These are phyloP conservation scores for Candida albicans DNA, from an alignment of 1,139 yeast species.

Conservation along the genomic window DNA sequence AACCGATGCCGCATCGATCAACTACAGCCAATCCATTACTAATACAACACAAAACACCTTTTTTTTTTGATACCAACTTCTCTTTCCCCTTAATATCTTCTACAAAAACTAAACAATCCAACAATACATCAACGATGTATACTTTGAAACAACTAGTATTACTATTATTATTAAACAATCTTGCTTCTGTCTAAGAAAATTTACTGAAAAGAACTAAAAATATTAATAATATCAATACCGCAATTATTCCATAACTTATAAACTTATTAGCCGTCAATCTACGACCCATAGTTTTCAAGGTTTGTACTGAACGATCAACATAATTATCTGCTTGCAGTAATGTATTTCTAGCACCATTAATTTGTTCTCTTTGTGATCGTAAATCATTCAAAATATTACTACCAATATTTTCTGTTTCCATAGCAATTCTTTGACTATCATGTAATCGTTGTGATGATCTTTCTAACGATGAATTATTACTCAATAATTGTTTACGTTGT, in stretches of 20 bases:
- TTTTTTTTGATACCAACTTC: not conserved
- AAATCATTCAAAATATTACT: slow-evolving; percentile 87
- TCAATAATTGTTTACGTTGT: slow-evolving; percentile 80
- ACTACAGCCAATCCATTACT: not conserved
- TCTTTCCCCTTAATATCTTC: not conserved
- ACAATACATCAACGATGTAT: not conserved
- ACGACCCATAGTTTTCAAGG: slow-evolving; percentile 89
- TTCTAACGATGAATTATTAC: slow-evolving; percentile 79
- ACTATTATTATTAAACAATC: too few species aligned
- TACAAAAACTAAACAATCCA: not conserved
- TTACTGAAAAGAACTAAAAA: slow-evolving; percentile 84
- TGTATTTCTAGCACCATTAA: slow-evolving; percentile 78
- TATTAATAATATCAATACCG: slow-evolving; percentile 78
- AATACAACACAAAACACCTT: not conserved
- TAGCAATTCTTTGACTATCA: slow-evolving; percentile 87
- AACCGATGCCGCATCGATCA: too few species aligned
- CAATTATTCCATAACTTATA: slow-evolving; percentile 93
- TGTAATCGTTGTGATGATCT: slow-evolving; percentile 79
- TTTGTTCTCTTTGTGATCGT: slow-evolving; percentile 91
- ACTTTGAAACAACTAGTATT: too few species aligned
- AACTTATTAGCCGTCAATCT: slow-evolving; percentile 93
- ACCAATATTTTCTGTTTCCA: slow-evolving; percentile 91
- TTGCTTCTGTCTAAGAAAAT: slow-evolving; percentile 50
- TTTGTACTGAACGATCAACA: slow-evolving; percentile 85
- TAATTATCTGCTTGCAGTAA: slow-evolving; percentile 88